Evolutionary conservation across 306 rosid species (phyloP), one percentile per base, ranked within the genome.

Genomic region (Pyrus pyrifolia): DNA sequence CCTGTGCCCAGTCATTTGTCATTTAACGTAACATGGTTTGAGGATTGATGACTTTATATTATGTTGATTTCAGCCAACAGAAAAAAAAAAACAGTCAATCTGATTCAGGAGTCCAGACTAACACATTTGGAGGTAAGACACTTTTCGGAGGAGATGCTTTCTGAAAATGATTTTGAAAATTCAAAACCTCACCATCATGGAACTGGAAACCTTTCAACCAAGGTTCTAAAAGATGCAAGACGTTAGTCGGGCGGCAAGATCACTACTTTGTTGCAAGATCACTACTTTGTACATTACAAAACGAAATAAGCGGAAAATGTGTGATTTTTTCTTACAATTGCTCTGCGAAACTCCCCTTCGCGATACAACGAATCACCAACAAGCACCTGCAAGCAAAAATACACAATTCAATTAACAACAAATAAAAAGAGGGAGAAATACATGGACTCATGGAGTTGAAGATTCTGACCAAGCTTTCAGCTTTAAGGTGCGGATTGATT

Each of bases 261-360:
- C n/a, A n/a, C n/a, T n/a, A n/a, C n/a, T n/a, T n/a, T n/a, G n/a
- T n/a, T n/a, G 31, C 23, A 64, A 17, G 45, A 17, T 66, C 70
- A 21, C 70, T 35, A 66, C n/a, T 66, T 66, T 35, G 70, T 19
- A 35, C n/a, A 35, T 38, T 66, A 66, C 27, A 35, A 35, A 4
- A 35, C 12, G 46, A 66, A 65, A 35, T 66, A 21, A 35, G 18
- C 10, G 8, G 12, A 66, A 35, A 66, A 66, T 66, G 70, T 35
- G 70, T 35, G 18, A 62, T 42, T 49, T 64, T 57, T 42, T 29
- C 97, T 77, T 91, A 96, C 99, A 75, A 96, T 88, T 57, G 99
- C 97, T 82, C 99, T 86, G 30, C 99, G 91, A 74, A 77, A 88
- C 86, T 96, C 99, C 72, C 90, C 88, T 71, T 89, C 97, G 12